Conservation (phyloP, 2,329 filamentous ascomycete species). For the Penicillium sp. region DNA sequence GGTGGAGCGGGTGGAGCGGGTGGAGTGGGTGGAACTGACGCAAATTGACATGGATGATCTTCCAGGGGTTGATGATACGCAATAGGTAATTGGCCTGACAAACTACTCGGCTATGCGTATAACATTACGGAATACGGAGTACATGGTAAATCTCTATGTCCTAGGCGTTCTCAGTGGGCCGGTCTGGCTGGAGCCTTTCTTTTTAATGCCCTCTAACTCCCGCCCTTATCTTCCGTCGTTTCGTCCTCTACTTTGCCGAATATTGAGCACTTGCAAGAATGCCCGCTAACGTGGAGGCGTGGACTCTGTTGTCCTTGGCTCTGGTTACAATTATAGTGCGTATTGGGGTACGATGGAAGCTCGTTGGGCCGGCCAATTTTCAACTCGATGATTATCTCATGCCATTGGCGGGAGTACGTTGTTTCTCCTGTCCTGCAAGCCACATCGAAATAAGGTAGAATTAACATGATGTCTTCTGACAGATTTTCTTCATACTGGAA, state of each 20-base stretch:
- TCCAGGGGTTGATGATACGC: neutral
- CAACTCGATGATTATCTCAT: conserved; percentile 23
- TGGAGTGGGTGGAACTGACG: neutral
- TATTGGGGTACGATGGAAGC: conserved; percentile 17
- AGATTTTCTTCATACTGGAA: conserved; percentile 51
- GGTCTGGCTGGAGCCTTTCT: neutral
- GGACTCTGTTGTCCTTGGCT: conserved; percentile 44
- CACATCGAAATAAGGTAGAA: neutral
- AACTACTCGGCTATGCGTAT: neutral
- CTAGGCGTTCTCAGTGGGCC: neutral
- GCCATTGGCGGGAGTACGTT: conserved; percentile 19
- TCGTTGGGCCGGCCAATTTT: conserved; percentile 15
- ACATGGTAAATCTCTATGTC: neutral
- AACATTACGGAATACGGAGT: neutral
- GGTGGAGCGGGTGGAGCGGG: neutral
- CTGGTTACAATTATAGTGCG: conserved; percentile 12
- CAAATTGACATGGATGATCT: neutral
- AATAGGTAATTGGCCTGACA: neutral
- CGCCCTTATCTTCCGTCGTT: neutral
- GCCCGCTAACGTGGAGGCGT: conserved; percentile 37
- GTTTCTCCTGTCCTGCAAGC: neutral
- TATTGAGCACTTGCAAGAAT: neutral
- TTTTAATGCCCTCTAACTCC: neutral
- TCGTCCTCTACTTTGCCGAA: neutral
- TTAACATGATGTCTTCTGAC: neutral